Evolutionary conservation across 805 yeast genomes (phyloP).

Genomic region (Candida montana): DNA sequence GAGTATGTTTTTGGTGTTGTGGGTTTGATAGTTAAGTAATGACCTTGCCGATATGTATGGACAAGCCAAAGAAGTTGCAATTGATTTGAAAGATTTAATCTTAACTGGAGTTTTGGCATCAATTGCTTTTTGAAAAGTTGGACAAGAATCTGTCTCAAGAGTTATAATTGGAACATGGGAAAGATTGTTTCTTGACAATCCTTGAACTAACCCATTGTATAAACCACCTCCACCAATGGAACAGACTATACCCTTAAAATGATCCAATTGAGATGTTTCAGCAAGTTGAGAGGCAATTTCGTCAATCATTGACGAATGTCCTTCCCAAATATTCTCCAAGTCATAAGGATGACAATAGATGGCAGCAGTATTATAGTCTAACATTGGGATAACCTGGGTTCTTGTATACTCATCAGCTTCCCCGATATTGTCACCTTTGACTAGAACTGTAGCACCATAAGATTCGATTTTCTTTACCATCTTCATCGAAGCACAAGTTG

Average conservation of each 20-base stretch:
- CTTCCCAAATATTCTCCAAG: conserved; percentile 47
- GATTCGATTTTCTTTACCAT: conserved; percentile 41
- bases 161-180: conserved; percentile 38
- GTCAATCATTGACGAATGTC: conserved; percentile 44
- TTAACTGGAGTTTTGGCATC: conserved; percentile 38
- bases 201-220: conserved; percentile 46
- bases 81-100: conserved; percentile 41
- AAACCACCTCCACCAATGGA: conserved; percentile 58
- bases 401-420: conserved; percentile 46
- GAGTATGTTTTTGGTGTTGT: conserved; percentile 36
- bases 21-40: conserved; percentile 37
- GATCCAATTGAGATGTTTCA: conserved; percentile 20
- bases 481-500: conserved; percentile 39
- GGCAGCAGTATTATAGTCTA: conserved; percentile 26
- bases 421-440: conserved; percentile 41
- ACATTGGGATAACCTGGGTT: conserved; percentile 23
- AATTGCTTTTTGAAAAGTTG: conserved; percentile 50
- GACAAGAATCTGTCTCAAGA: conserved; percentile 60
- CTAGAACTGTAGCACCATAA: conserved; percentile 46
- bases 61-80: conserved; percentile 65
- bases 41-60: conserved; percentile 48
- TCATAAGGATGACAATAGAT: conserved; percentile 55
- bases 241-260: conserved; percentile 43
- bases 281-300: conserved; percentile 31
- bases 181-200: conserved; percentile 32